Percentiles rank a stretch among this genome's conserved stretches.
These are phyloP conservation scores for Laetiporus sulphureus DNA, from an alignment of 1,284 basidiomycete species.

Conservation along the genomic window DNA sequence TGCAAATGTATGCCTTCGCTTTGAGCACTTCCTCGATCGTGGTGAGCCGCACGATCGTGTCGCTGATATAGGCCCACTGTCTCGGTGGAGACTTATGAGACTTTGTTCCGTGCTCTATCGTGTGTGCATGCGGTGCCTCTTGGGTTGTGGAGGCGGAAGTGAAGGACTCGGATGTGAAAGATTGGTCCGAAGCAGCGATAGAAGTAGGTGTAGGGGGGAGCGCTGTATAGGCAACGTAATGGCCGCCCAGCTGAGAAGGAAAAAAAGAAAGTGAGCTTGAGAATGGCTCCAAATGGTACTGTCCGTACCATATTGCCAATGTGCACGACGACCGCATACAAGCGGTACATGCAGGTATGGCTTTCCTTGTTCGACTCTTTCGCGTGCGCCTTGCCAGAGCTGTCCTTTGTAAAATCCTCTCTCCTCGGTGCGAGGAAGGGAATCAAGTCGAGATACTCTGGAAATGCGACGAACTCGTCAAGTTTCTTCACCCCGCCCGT, in stretches of 20 bases:
- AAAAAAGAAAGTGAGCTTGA: too few species aligned
- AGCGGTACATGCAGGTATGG: constrained; percentile 56
- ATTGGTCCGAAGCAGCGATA: constrained; percentile 2
- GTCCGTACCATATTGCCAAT: constrained; percentile 81
- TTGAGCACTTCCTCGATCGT: constrained; percentile 84
- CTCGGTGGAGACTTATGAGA: constrained; percentile 31
- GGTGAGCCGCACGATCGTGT: constrained; percentile 73
- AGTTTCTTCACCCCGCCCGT: constrained; percentile 72
- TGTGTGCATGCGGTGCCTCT: constrained; percentile 6
- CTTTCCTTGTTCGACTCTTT: constrained; percentile 8
- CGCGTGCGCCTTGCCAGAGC: constrained; percentile 21
- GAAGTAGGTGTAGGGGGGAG: constrained; percentile 27
- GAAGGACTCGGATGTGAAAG: constrained; percentile 4
- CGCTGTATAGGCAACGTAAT: constrained; percentile 79
- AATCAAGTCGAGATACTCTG: constrained; percentile 76
- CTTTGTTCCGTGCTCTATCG: constrained; percentile 9
- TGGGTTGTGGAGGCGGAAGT: constrained; percentile 17
- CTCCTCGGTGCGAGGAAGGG: constrained; percentile 83
- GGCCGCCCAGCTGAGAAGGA: constrained; percentile 61
- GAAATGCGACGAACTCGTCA: constrained; percentile 86
- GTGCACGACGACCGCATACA: constrained; percentile 87
- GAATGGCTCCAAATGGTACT: too few species aligned
- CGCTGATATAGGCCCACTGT: constrained; percentile 89
- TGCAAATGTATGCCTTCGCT: constrained; percentile 87
- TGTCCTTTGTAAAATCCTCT: constrained; percentile 57